Base-by-base conservation (phyloP, 2,329 filamentous ascomycete species). In the Xylariales sp. region DNA sequence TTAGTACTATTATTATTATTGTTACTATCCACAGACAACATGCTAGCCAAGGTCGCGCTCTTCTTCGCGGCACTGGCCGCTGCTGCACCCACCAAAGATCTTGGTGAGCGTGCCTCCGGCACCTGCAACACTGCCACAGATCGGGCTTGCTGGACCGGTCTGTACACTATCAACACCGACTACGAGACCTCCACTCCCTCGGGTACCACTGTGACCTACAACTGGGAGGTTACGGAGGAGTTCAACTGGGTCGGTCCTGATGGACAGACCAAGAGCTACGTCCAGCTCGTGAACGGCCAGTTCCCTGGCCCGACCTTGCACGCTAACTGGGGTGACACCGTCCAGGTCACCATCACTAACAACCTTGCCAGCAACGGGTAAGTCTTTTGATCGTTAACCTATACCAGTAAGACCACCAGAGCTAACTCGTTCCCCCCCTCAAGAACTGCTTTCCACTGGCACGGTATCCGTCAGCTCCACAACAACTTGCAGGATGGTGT, bases 341-440 rank as follows among this genome's bases (percentile, higher is more conserved):
- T 80, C 31, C 63, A 84, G 37, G 76, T 88, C 29, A 81, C 78
- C 20, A 72, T 90, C 39, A 72, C 77, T 59, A 93, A 93, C 60
- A 74, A 80, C 34, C 76, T 89, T 12, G 74, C 66, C 5, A 38
- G 42, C 19, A 50, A 56, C 21, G 53, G 53, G 62, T 47, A 33
- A 75, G 74, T 0, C 2, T 14, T n/a, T n/a, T n/a, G n/a, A n/a
- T n/a, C n/a, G n/a, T n/a, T n/a, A n/a, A n/a, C n/a, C n/a, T n/a
- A n/a, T n/a, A n/a, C n/a, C n/a, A n/a, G n/a, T n/a, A n/a, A n/a
- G n/a, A n/a, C n/a, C n/a, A n/a, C n/a, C n/a, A n/a, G n/a, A n/a
- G n/a, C n/a, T n/a, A n/a, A n/a, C n/a, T n/a, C n/a, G n/a, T n/a
- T n/a, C n/a, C n/a, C n/a, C n/a, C 18, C n/a, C n/a, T n/a, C n/a